Base-by-base conservation (phyloP, 352 stramenopile genomes). In the Phytophthora pisi region DNA sequence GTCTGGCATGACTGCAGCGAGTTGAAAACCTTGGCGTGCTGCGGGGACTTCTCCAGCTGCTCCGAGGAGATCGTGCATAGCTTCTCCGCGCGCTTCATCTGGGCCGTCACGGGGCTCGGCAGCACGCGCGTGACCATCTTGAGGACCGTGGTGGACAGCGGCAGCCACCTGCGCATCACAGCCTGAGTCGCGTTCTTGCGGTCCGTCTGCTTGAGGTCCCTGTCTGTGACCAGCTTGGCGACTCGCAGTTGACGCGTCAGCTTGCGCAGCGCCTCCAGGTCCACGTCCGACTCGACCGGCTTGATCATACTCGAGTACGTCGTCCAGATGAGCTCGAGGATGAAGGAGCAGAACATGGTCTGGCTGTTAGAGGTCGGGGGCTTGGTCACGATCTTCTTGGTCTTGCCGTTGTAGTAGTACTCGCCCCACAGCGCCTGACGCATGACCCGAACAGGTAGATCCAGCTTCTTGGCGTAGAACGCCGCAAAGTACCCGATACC, bases 301-400 rank as follows among this genome's bases (percentile, higher is more conserved):
- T 76, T 67, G 16, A 57, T 46, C 16, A 93, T 61, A 1, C 82
- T 75, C 30, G 85, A 88, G 76, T 98, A 98, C 2, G 93, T 79
- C 23, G 88, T 75, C 93, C 92, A 98, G 47, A 98, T 86, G 4
- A 91, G 85, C 15, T 97, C 86, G 3, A 98, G 75, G 18, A 98
- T 88, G 70, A 97, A 96, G 34, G 91, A 84, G 51, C 93, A 96
- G 62, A 98, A 98, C 89, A 98, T 97, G 24, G 88, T 93, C 66
- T 88, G 73, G 54, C 82, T 92, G 46, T 64, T 84, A 5, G 83
- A 74, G 2, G 81, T 91, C 47, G 84, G 79, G n/a, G 89, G 74
- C 72, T 91, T 91, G 16, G 73, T 90, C 51, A 88, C 84, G 47
- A 96, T 91, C 72, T 97, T 97, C 54, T 98, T 97, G 16, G 77